Base-by-base conservation (phyloP, 2,329 filamentous ascomycete genomes). In the Simplicillium aogashimaense region DNA sequence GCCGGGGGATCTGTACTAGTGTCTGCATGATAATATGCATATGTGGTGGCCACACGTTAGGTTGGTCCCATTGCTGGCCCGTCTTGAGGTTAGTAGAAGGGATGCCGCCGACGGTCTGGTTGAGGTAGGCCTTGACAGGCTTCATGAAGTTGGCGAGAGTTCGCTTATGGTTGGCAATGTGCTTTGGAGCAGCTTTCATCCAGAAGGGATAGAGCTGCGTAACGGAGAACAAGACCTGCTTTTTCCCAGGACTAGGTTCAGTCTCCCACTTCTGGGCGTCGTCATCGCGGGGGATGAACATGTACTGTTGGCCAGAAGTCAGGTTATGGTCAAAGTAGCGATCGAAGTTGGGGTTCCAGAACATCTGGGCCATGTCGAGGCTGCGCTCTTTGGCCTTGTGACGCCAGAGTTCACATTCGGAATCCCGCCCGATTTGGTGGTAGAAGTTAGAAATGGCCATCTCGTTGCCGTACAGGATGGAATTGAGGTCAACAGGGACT, bases 301-400 rank as follows among this genome's bases (percentile, higher is more conserved):
- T 57, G 47, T 76, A 68, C 45, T 81, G 78, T 1, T 65, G 56
- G 9, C 55, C 58, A 0, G 75, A 74, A 0, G 77, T 83, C 25
- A 78, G 45, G 59, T 83, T 84, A 63, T 75, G 83, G 64, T 84
- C 80, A 51, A 83, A 83, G 63, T 81, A 84, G 56, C 69, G 70
- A 56, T 63, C 73, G 44, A 76, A 66, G 7, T 72, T 76, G 25
- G 69, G 59, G 55, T 81, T 81, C 79, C 79, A 84, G 57, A 83
- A 65, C 35, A 83, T 56, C 1, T 67, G 63, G 36, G 72, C 71
- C 70, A 84, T 83, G 46, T 76, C 78, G 34, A 71, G 66, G 54
- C 74, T 76, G 44, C 80, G 72, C 25, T 65, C 58, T 3, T 55
- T 50, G 11, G 79, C 79, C 5, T 64, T 55, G 4, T 62, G 50